phyloP scores from a whole-genome alignment of 352 stramenopile species.

The Phytophthora melonis region DNA sequence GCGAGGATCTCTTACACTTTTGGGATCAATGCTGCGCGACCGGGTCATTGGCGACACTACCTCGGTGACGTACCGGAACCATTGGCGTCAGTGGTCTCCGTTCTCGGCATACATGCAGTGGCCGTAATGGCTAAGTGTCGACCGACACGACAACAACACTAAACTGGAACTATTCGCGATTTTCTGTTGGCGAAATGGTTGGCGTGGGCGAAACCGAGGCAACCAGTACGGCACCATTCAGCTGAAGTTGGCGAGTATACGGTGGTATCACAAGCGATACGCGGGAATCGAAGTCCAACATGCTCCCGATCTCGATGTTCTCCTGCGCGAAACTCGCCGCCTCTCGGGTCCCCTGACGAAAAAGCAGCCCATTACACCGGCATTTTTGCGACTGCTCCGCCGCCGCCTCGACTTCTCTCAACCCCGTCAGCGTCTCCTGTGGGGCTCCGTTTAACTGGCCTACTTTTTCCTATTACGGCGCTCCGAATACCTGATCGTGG shows the following conservation, averaged over 20 bases:
- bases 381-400: too few species aligned
- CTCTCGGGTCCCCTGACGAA: too few species aligned
- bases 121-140: background rate
- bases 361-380: too few species aligned
- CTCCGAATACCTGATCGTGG: too few species aligned
- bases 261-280: background rate
- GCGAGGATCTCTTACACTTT: background rate
- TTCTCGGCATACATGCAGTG: background rate
- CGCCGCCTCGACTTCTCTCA: too few species aligned
- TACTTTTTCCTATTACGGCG: too few species aligned
- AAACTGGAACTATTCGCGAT: background rate
- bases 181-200: background rate
- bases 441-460: too few species aligned
- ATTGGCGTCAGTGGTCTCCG: background rate
- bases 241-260: background rate
- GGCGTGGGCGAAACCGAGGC: background rate
- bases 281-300: too few species aligned
- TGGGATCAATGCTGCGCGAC: slow-evolving; percentile 1
- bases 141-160: background rate
- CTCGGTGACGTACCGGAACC: background rate
- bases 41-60: background rate
- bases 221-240: slow-evolving; percentile 2
- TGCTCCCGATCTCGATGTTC: too few species aligned
- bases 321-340: too few species aligned
- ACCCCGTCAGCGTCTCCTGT: too few species aligned